A percentile compares a stretch with the other conserved stretches of the same genome.
phyloP scores from a whole-genome alignment of 805 yeast genomes.

The Ogataea pini region DNA sequence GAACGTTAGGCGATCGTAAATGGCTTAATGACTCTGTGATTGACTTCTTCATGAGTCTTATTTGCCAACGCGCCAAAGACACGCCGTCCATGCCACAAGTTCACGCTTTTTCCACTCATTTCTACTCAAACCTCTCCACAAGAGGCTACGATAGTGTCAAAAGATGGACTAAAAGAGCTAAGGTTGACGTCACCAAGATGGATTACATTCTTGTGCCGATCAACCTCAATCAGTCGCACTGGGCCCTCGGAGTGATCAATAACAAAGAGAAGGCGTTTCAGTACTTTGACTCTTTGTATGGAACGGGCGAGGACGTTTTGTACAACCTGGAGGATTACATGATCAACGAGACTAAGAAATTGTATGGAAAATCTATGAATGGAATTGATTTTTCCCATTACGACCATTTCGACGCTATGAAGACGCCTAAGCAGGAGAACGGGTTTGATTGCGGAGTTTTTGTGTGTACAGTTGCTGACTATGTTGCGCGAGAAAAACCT shows the following conservation, averaged over 20 bases:
- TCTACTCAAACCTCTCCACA: conserved; percentile 66
- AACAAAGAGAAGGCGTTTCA: conserved; percentile 56
- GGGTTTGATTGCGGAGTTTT: conserved; percentile 97
- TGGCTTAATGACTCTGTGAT: conserved; percentile 95
- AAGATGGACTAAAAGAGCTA: conserved; percentile 81
- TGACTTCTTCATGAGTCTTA: conserved; percentile 69
- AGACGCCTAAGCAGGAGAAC: conserved; percentile 80
- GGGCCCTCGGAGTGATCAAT: conserved; percentile 87
- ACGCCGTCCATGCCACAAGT: conserved; percentile 36
- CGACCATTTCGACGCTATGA: conserved; percentile 25
- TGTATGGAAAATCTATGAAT: conserved; percentile 40
- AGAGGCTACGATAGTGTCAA: conserved; percentile 82
- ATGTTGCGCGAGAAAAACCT: conserved; percentile 50
- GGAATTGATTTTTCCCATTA: conserved; percentile 34
- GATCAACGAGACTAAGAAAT: conserved; percentile 62
- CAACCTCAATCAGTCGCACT: conserved; percentile 80
- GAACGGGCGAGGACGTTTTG: conserved; percentile 47
- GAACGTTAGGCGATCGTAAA: conserved; percentile 63
- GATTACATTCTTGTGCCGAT: conserved; percentile 79
- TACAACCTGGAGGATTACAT: conserved; percentile 60
- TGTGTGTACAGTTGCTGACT: conserved; percentile 74
- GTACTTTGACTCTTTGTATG: conserved; percentile 78
- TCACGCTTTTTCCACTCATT: conserved; percentile 86
- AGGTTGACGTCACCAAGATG: conserved; percentile 61
- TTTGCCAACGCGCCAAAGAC: conserved; percentile 42